Evolutionary conservation across 1,139 yeast species (phyloP).

Genomic region (Blastobotrys illinoisensis): DNA sequence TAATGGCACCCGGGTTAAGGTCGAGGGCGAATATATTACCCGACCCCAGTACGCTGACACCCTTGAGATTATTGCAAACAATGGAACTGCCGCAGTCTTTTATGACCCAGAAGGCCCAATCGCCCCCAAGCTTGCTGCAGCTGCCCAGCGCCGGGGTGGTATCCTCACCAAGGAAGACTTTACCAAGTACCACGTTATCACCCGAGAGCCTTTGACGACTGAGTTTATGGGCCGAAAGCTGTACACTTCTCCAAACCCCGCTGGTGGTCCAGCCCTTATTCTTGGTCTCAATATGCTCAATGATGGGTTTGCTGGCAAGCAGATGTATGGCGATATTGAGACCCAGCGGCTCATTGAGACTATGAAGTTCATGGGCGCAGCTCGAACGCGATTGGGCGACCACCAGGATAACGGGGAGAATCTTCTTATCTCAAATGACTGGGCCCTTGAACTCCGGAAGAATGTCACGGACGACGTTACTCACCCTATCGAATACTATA

Average conservation of each 20-base stretch:
- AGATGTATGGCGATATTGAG: constrained; percentile 42
- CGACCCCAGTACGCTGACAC: constrained; percentile 64
- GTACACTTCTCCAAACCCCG: constrained; percentile 64
- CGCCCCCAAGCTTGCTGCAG: constrained; percentile 47
- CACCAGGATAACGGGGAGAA: constrained; percentile 37
- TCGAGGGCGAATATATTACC: constrained; percentile 52
- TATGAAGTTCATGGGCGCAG: constrained; percentile 92
- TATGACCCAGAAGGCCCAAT: constrained; percentile 81
- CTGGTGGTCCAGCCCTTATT: constrained; percentile 75
- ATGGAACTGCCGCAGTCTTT: constrained; percentile 71
- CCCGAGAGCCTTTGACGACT: constrained; percentile 50
- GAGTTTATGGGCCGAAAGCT: constrained; percentile 47
- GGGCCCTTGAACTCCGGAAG: constrained; percentile 49
- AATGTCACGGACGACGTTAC: constrained; percentile 54
- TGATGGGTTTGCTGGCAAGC: constrained; percentile 26
- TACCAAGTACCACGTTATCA: constrained; percentile 48
- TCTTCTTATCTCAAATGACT: constrained; percentile 40
- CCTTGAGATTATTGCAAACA: constrained; percentile 56
- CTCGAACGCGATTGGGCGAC: constrained; percentile 79
- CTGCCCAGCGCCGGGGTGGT: constrained; percentile 51
- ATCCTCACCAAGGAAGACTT: constrained; percentile 59
- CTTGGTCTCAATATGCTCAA: constrained; percentile 65
- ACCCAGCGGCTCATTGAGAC: constrained; percentile 73
- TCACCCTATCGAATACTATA: constrained; percentile 60
- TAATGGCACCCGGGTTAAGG: constrained; percentile 31